Evolutionary conservation across 352 stramenopile species (phyloP), one percentile per base, ranked within the genome.

Genomic region (Porosira glacialis): DNA sequence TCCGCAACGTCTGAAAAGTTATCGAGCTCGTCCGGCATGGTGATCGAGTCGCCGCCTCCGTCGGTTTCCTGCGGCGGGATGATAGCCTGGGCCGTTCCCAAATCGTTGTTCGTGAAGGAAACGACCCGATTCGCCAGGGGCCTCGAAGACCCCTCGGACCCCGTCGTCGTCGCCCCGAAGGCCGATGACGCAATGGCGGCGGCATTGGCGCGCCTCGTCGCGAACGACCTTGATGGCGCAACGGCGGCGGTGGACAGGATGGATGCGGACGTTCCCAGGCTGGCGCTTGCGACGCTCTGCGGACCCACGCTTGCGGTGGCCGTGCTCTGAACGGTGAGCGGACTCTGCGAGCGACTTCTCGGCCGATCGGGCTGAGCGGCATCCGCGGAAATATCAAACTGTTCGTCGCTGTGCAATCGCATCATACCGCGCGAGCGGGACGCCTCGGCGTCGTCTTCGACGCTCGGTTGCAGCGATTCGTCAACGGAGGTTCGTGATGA

Each of bases 1-100:
- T 83, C 75, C 15, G 70, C 75, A 59, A 80, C 51, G 57, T 83
- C 75, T 17, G 53, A 71, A 30, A 83, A 71, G 45, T 75, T 80
- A 50, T 83, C 75, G 26, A 80, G 39, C 43, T 83, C 75, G 55
- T 83, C 75, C 22, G 75, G 75, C 62, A 83, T 77, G 10, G 75
- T 83, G 36, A 83, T 79, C 21, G 41, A 65, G 38, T 83, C 75
- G 3, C 62, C 69, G 21, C 55, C 58, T 11, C 50, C 57, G 33
- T 82, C 69, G 45, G 57, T 60, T 31, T 44, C 30, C 11, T 10
- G 64, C 17, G 26, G 35, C 2, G 30, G 8, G 21, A 8, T 38
- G 30, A 38, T 22, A 19, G 45, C 21, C 30, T 56, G 56, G 21
- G 43, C 55, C n/a, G 48, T 48, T 48, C 15, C 33, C 8, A 77